phyloP scores from a whole-genome alignment of 2,329 filamentous ascomycete genomes.

The Sclerotinia subarctica region DNA sequence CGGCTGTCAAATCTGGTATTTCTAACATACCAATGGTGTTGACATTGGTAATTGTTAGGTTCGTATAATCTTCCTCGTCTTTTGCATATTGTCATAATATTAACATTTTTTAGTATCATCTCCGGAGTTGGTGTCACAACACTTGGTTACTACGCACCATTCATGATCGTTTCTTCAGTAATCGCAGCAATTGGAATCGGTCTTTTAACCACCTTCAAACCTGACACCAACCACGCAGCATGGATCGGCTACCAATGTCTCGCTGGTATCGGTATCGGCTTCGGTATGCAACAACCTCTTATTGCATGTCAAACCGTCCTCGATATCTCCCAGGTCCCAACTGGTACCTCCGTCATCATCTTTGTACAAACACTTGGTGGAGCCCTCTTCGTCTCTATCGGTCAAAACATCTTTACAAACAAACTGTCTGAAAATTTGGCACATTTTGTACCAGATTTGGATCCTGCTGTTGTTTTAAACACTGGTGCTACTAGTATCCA shows the following conservation, averaged over 20 bases:
- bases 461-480: conserved; percentile 44
- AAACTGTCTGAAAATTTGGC: conserved; percentile 40
- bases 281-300: conserved; percentile 56
- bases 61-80: conserved; percentile 21
- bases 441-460: conserved; percentile 43
- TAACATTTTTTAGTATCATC: background rate
- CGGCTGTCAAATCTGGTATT: conserved; percentile 46
- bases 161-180: conserved; percentile 52
- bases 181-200: conserved; percentile 45
- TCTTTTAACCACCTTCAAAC: conserved; percentile 51
- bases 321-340: conserved; percentile 51
- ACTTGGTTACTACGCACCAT: conserved; percentile 46
- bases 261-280: conserved; percentile 52
- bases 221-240: conserved; percentile 45
- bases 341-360: conserved; percentile 53
- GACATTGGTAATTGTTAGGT: conserved; percentile 34
- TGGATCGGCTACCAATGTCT: conserved; percentile 60
- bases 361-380: conserved; percentile 58
- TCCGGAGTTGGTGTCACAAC: conserved; percentile 5
- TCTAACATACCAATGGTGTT: conserved; percentile 40
- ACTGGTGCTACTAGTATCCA: conserved; percentile 60
- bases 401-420: conserved; percentile 47
- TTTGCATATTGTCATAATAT: conserved; percentile 19
- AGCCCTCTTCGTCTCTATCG: conserved; percentile 57
- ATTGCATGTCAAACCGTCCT: conserved; percentile 57